Conservation (phyloP, 176 grass and related monocot genomes). For the Tuctoria greenei region DNA sequence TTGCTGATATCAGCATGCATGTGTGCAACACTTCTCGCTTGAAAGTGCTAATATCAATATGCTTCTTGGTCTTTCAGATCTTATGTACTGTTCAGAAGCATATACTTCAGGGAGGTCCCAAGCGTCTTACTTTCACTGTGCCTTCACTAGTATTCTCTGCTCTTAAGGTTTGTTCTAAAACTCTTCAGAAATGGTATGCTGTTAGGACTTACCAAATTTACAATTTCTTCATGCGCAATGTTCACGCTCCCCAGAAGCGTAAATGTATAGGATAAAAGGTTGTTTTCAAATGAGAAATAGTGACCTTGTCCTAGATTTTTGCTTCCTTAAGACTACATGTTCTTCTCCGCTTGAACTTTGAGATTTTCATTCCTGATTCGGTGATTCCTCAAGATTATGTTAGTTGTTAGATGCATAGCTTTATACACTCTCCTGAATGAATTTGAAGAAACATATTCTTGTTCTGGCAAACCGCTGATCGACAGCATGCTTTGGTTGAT, state of each 20-base stretch:
- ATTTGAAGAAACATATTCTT: background rate
- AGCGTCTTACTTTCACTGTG: conserved; percentile 84
- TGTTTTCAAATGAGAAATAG: conserved; percentile 11
- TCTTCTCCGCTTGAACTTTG: background rate
- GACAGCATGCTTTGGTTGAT: background rate
- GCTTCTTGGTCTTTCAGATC: conserved; percentile 59
- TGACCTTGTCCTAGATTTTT: background rate
- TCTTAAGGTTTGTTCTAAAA: conserved; percentile 68
- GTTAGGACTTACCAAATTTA: background rate
- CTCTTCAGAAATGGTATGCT: conserved; percentile 6
- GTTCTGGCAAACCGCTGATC: background rate
- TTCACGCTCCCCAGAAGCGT: conserved; percentile 19
- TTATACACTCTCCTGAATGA: background rate
- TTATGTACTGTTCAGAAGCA: conserved; percentile 93
- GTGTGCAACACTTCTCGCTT: conserved; percentile 9
- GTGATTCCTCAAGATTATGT: background rate
- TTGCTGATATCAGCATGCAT: conserved; percentile 16
- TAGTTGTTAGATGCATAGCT: background rate
- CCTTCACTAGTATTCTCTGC: conserved; percentile 84
- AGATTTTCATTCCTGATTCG: background rate
- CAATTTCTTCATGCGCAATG: background rate
- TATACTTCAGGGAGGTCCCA: conserved; percentile 91
- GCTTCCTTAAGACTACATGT: too few species aligned
- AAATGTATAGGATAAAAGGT: background rate
- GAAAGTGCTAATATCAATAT: conserved; percentile 39